These are phyloP conservation scores for Luffa acutangula DNA, from an alignment of 306 rosid genomes.

Conservation along the genomic window DNA sequence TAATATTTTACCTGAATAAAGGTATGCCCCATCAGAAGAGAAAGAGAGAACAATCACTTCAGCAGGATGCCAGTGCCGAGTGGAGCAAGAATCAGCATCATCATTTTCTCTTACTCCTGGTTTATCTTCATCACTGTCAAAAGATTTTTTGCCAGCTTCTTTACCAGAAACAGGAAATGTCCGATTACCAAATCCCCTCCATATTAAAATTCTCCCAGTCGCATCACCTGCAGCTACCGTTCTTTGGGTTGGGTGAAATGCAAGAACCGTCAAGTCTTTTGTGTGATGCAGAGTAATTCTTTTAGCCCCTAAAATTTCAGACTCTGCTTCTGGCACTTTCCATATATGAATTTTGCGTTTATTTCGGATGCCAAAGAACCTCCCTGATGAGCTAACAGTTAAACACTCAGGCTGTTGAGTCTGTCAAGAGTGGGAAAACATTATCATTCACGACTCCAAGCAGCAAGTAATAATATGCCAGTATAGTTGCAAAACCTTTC, in stretches of 20 bases:
- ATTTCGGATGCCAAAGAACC: conserved; percentile 50
- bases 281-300: conserved; percentile 78
- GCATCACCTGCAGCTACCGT: conserved; percentile 86
- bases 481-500: background rate
- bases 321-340: conserved; percentile 45
- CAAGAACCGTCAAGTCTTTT: conserved; percentile 41
- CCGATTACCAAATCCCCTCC: conserved; percentile 62
- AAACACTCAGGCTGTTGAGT: conserved; percentile 48
- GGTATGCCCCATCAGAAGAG: conserved; percentile 75
- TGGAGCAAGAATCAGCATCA: conserved; percentile 76
- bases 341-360: conserved; percentile 68
- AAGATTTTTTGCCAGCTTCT: conserved; percentile 16
- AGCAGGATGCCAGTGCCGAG: conserved; percentile 89
- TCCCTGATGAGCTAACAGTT: conserved; percentile 55
- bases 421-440: conserved; percentile 34
- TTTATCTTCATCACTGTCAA: conserved; percentile 31
- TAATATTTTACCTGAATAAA: conserved; percentile 57
- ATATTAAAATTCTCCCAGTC: conserved; percentile 75
- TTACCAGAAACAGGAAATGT: conserved; percentile 25
- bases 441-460: conserved; percentile 5
- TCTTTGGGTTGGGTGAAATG: conserved; percentile 73
- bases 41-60: conserved; percentile 57
- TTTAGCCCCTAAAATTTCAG: conserved; percentile 27
- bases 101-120: conserved; percentile 76
- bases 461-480: background rate